Conservation (phyloP, 495 filamentous ascomycete species). For the Aspergillus nidulans region DNA sequence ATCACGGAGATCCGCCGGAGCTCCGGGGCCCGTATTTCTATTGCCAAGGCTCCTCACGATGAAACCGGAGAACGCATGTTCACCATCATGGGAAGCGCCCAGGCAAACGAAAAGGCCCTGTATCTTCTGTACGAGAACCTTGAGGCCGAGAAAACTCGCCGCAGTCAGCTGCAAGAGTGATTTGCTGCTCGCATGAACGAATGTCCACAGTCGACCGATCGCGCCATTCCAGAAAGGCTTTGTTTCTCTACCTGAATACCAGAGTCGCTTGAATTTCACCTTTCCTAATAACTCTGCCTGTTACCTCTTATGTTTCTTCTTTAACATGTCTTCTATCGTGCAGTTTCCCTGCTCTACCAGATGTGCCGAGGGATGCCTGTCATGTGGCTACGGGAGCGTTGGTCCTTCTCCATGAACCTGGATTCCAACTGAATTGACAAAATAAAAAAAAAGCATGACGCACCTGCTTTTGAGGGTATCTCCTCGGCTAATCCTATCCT, state of each 20-base stretch:
- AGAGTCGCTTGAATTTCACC: constrained; percentile 13
- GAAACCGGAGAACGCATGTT: constrained; percentile 99
- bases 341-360: constrained; percentile 54
- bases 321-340: constrained; percentile 41
- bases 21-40: constrained; percentile 94
- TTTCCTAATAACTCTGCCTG: constrained; percentile 34
- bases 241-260: constrained; percentile 4
- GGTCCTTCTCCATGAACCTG: constrained; percentile 19
- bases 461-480: neutral
- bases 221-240: constrained; percentile 1
- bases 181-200: constrained; percentile 1
- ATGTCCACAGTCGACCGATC: neutral
- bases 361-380: constrained; percentile 25
- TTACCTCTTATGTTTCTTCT: constrained; percentile 33
- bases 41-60: constrained; percentile 96
- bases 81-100: constrained; percentile 91
- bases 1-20: constrained; percentile 97
- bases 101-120: constrained; percentile 89
- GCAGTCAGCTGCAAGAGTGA: constrained; percentile 77
- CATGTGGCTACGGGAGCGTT: constrained; percentile 27
- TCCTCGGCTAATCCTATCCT: neutral
- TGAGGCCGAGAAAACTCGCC: constrained; percentile 96
- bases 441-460: constrained; percentile 14
- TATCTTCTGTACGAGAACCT: constrained; percentile 98
- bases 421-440: constrained; percentile 14